phyloP scores from a whole-genome alignment of 768 basidiomycete species.

The Saitozyma sp. region DNA sequence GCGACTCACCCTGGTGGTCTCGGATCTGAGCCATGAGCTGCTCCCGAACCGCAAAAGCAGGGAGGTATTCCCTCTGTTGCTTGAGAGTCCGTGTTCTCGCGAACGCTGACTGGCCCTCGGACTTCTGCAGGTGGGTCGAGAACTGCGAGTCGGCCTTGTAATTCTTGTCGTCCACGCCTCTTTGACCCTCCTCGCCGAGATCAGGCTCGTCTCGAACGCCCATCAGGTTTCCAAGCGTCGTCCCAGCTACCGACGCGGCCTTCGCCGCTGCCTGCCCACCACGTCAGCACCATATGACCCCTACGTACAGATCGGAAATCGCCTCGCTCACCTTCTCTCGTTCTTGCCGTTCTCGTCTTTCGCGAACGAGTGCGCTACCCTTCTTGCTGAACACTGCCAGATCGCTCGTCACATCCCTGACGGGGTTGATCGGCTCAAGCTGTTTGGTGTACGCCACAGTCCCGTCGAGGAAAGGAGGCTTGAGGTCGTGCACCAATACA shows the following conservation, averaged over 20 bases:
- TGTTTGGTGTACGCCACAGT: constrained; percentile 95
- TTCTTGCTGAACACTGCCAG: constrained; percentile 96
- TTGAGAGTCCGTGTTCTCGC: constrained; percentile 79
- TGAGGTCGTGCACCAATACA: constrained; percentile 94
- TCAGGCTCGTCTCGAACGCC: constrained; percentile 94
- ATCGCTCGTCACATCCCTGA: constrained; percentile 88
- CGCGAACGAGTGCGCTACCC: constrained; percentile 89
- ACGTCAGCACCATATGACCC: constrained; percentile 1
- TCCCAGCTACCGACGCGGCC: constrained; percentile 85
- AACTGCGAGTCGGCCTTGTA: constrained; percentile 97
- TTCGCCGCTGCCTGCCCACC: constrained; percentile 80
- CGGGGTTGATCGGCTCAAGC: constrained; percentile 94
- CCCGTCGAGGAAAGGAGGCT: constrained; percentile 96
- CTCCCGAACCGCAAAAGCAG: constrained; percentile 95
- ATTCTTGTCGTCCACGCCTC: constrained; percentile 55
- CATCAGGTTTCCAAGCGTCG: constrained; percentile 93
- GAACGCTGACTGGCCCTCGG: constrained; percentile 73
- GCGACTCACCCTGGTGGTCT: constrained; percentile 82
- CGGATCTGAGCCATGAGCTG: constrained; percentile 82
- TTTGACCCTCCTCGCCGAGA: constrained; percentile 81
- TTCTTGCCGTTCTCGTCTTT: constrained; percentile 95
- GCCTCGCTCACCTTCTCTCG: constrained; percentile 57
- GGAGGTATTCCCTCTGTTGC: constrained; percentile 93
- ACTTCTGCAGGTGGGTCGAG: constrained; percentile 80
- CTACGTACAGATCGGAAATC: background rate